Conservation (phyloP, 2,329 filamentous ascomycete genomes). For the Xylaria sp. region DNA sequence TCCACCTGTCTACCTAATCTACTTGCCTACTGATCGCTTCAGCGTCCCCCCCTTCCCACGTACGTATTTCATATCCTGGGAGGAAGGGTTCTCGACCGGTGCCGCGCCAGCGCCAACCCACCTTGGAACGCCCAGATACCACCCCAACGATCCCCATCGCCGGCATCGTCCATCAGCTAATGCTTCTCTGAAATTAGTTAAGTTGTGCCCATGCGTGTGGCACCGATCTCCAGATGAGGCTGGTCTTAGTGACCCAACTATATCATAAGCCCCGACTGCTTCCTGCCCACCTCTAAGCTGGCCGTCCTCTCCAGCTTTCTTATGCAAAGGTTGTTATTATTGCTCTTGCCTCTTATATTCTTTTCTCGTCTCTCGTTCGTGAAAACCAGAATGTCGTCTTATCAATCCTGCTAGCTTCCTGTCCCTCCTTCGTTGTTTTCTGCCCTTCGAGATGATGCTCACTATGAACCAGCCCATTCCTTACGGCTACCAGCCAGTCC, state of each 20-base stretch:
- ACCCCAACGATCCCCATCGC: constrained; percentile 42
- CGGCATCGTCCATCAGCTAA: constrained; percentile 43
- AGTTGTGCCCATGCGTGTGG: constrained; percentile 49
- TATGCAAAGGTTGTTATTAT: constrained; percentile 55
- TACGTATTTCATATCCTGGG: constrained; percentile 39
- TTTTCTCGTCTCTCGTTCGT: constrained; percentile 35
- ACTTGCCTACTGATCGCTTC: neutral
- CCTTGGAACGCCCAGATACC: constrained; percentile 48
- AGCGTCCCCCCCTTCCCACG: constrained; percentile 21
- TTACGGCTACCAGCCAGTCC: constrained; percentile 69
- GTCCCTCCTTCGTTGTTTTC: constrained; percentile 38
- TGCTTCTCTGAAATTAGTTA: constrained; percentile 44
- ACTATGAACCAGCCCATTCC: constrained; percentile 69
- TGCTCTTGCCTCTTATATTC: constrained; percentile 25
- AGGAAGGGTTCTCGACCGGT: constrained; percentile 45
- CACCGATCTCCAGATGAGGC: constrained; percentile 52
- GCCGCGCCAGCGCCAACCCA: constrained; percentile 48
- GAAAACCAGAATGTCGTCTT: constrained; percentile 42
- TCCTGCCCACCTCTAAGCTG: constrained; percentile 52
- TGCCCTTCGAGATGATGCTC: constrained; percentile 63
- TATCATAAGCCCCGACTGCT: constrained; percentile 52
- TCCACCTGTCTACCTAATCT: neutral
- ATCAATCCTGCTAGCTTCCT: constrained; percentile 43
- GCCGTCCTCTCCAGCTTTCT: constrained; percentile 54
- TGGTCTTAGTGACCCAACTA: constrained; percentile 51